These are phyloP conservation scores for Aspergillus pseudoglaucus DNA, from an alignment of 2,329 filamentous ascomycete genomes.

Conservation along the genomic window DNA sequence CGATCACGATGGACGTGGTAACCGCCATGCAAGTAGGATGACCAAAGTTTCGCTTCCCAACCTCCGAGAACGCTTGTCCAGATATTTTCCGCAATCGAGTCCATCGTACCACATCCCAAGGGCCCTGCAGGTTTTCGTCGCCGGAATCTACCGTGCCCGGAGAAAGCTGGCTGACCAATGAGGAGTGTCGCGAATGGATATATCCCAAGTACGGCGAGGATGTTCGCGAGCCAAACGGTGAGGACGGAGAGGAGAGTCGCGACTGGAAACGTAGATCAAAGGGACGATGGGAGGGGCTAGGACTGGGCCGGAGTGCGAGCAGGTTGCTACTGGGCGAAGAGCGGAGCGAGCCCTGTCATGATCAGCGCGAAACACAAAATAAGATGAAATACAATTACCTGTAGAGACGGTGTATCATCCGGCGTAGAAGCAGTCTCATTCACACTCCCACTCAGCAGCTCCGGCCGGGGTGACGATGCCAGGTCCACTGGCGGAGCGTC, in stretches of 20 bases:
- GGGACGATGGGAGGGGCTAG: constrained; percentile 77
- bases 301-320: constrained; percentile 63
- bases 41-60: constrained; percentile 86
- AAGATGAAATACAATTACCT: constrained; percentile 50
- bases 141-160: constrained; percentile 54
- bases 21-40: constrained; percentile 83
- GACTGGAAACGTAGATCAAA: constrained; percentile 95
- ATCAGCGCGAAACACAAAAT: constrained; percentile 51
- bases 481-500: constrained; percentile 18
- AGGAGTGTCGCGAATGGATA: constrained; percentile 74
- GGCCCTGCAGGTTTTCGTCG: constrained; percentile 65
- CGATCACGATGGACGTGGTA: constrained; percentile 79
- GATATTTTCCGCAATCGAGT: constrained; percentile 87
- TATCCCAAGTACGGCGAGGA: constrained; percentile 71
- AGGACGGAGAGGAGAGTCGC: constrained; percentile 60
- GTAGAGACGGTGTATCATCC: constrained; percentile 77
- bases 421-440: constrained; percentile 69
- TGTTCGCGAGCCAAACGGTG: constrained; percentile 57
- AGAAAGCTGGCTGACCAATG: constrained; percentile 64
- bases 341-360: constrained; percentile 44
- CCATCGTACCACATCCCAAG: constrained; percentile 97
- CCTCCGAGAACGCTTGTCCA: constrained; percentile 83
- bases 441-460: constrained; percentile 33
- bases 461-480: constrained; percentile 4
- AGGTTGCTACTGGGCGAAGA: constrained; percentile 68